Base-by-base conservation (phyloP, 2,329 filamentous ascomycete species). In the Bipolaris bicolor region DNA sequence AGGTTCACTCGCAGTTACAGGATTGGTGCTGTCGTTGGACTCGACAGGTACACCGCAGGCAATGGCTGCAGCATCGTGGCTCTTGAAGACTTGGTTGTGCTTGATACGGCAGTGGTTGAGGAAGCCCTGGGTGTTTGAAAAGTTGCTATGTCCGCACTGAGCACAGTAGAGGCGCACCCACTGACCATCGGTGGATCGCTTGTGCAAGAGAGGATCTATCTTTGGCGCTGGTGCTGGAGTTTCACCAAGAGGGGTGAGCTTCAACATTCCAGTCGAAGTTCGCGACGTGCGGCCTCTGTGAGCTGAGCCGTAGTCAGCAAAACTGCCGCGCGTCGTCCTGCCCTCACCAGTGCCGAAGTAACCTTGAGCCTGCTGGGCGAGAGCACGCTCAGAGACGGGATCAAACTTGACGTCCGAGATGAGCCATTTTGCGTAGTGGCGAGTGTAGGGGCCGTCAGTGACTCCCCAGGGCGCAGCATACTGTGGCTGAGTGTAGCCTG, bases 41-140 rank as follows among this genome's bases (percentile, higher is more conserved):
- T 96, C 90, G 57, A 97, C 86, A 11, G 90, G 87, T 65, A 93
- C 88, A 50, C 95, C 95, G 67, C 92, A 96, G 58, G 90, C 90
- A 54, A 93, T 84, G 33, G 94, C 95, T 61, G 95, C 95, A 70
- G 93, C 91, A 76, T 98, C 94, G 71, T 99, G 95, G 68, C 92
- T 97, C 79, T 96, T 94, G 81, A 93, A 98, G 63, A 96, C 92
- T 57, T 91, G 86, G 73, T 90, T 90, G 78, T 99, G 95, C 24
- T 93, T 92, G 68, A 99, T 98, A 55, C 95, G 92, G 75, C 94
- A 98, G 74, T 99, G 95, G 73, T 99, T 99, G 80, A 99, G 95
- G 78, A 98, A 98, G n/a, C 95, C 95, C 77, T 98, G 95, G 0
- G 93, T 96, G 79, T 93, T 98, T 54, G 90, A 93, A 72, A 98